A percentile compares a stretch with the other conserved stretches of the same genome.
Conservation (phyloP, 179 eudicot species). For the Patellifolia procumbens region DNA sequence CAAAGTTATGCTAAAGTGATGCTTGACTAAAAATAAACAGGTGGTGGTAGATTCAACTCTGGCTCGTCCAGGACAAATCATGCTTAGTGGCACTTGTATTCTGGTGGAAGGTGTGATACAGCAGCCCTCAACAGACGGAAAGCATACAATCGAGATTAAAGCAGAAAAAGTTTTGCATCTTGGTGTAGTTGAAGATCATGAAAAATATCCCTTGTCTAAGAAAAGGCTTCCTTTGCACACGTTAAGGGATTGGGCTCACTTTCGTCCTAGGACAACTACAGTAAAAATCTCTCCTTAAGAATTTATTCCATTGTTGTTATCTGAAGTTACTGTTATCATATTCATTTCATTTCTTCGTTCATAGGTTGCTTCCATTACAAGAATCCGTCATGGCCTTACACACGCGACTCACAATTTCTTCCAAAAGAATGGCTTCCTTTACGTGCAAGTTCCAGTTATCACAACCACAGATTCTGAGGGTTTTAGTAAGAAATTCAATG, state of each 20-base stretch:
- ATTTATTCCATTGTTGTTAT: neutral
- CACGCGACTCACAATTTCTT: conserved; percentile 71
- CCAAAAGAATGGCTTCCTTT: conserved; percentile 63
- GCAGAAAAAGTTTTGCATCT: conserved; percentile 72
- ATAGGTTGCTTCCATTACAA: conserved; percentile 79
- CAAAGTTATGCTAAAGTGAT: neutral
- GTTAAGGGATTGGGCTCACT: conserved; percentile 68
- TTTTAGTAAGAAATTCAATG: conserved; percentile 54
- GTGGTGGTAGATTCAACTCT: conserved; percentile 77
- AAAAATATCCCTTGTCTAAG: conserved; percentile 76
- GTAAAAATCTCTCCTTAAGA: conserved; percentile 30
- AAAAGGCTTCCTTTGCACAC: conserved; percentile 66
- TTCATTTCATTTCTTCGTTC: conserved; percentile 16
- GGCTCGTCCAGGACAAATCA: conserved; percentile 55
- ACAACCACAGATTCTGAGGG: conserved; percentile 73
- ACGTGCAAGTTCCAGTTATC: conserved; percentile 79
- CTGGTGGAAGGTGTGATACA: conserved; percentile 76
- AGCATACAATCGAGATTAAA: conserved; percentile 70
- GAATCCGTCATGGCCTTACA: conserved; percentile 63
- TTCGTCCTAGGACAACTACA: conserved; percentile 89
- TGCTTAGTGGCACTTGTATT: conserved; percentile 75
- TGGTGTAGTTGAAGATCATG: conserved; percentile 76
- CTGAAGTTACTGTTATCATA: neutral
- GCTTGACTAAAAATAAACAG: conserved; percentile 31
- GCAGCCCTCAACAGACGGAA: conserved; percentile 53